Evolutionary conservation across 768 basidiomycete species (phyloP).

Genomic region (Neoboletus subvelutipes): DNA sequence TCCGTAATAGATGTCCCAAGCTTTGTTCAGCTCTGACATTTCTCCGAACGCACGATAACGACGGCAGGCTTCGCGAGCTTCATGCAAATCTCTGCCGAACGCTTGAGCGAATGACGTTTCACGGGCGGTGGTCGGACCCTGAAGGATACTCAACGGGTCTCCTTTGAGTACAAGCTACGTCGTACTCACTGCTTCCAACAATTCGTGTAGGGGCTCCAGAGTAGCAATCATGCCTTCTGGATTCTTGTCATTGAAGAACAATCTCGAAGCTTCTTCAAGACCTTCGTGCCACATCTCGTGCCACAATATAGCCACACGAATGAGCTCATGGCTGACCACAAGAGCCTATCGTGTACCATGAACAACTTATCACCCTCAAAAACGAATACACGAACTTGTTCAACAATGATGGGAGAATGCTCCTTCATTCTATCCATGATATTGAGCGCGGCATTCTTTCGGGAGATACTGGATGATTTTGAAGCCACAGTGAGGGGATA

Average conservation of each 20-base stretch:
- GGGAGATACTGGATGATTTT: conserved; percentile 83
- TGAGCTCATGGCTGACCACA: conserved; percentile 90
- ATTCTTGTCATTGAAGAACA: conserved; percentile 97
- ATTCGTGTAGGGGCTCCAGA: conserved; percentile 88
- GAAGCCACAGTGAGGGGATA: conserved; percentile 96
- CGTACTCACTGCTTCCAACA: conserved; percentile 76
- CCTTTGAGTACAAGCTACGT: background rate
- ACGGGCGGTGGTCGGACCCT: conserved; percentile 93
- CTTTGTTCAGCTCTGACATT: conserved; percentile 86
- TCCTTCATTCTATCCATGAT: conserved; percentile 96
- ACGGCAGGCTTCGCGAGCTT: conserved; percentile 88
- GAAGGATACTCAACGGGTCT: conserved; percentile 6
- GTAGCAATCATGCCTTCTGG: conserved; percentile 95
- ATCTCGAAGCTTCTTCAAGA: conserved; percentile 92
- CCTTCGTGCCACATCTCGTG: conserved; percentile 99
- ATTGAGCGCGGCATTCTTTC: conserved; percentile 75
- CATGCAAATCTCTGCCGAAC: conserved; percentile 88
- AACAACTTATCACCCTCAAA: background rate
- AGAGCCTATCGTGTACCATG: conserved; percentile 52
- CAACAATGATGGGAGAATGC: conserved; percentile 83
- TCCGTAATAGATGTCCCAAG: conserved; percentile 98
- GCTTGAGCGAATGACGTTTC: conserved; percentile 95
- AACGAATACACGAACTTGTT: conserved; percentile 56
- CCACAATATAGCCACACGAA: conserved; percentile 97
- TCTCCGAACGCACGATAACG: conserved; percentile 87